A percentile compares a stretch with the other conserved stretches of the same genome.
Evolutionary conservation across 2,329 filamentous ascomycete species (phyloP).

Genomic region (Penicillium palitans): DNA sequence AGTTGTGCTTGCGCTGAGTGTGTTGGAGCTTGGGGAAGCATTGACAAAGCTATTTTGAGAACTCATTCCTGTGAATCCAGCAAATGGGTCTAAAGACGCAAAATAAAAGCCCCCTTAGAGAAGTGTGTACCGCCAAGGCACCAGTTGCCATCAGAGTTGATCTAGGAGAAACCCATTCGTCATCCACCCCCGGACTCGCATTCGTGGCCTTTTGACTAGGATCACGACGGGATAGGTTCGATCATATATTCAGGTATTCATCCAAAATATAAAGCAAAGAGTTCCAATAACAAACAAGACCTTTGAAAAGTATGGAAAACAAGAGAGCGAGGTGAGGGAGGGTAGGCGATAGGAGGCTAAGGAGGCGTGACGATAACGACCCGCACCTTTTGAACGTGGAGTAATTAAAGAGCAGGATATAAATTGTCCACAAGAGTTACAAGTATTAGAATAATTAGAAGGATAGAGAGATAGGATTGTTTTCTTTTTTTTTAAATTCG

Average conservation of each 20-base stretch:
- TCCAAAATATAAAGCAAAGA: conserved; percentile 7
- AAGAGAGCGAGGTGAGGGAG: neutral
- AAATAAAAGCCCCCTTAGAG: conserved; percentile 26
- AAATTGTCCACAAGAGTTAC: neutral
- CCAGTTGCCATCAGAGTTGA: conserved; percentile 38
- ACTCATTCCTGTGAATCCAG: conserved; percentile 42
- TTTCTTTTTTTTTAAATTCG: neutral
- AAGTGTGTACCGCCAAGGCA: conserved; percentile 34
- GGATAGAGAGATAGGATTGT: neutral
- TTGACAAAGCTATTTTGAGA: conserved; percentile 40
- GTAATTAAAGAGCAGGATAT: neutral
- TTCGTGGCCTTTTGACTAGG: conserved; percentile 21
- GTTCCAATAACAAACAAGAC: neutral
- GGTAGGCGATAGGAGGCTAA: conserved; percentile 22
- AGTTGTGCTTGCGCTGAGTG: conserved; percentile 34
- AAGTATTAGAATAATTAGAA: neutral
- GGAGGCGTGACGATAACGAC: conserved; percentile 25
- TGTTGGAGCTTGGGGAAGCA: conserved; percentile 37
- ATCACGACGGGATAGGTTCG: neutral
- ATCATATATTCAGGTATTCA: conserved; percentile 10
- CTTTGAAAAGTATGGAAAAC: conserved; percentile 2
- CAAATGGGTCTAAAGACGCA: conserved; percentile 19
- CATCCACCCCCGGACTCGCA: conserved; percentile 33
- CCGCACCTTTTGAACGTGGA: conserved; percentile 15
- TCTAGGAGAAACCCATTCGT: conserved; percentile 40